Conservation (phyloP, 176 grass and related monocot species). For the sorghum (Sorghum bicolor) region Sorghum_bicolor_NCBIv3 NC_012874.2:20444001-20444500, state of each 20-base stretch:
- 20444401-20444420: slow-evolving; percentile 46
- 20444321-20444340: background rate
- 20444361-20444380: slow-evolving; percentile 70
- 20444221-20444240: slow-evolving; percentile 42
- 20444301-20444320: background rate
- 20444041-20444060: background rate
- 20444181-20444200: slow-evolving; percentile 65
- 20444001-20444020: slow-evolving; percentile 2
- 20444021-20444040: background rate
- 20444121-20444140: background rate
- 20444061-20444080: slow-evolving; percentile 9
- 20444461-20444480: slow-evolving; percentile 82
- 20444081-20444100: background rate
- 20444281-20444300: too few relatives aligned
- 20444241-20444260: slow-evolving; percentile 50
- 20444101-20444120: background rate
- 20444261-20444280: background rate
- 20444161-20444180: slow-evolving; percentile 22
- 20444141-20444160: background rate
- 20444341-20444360: slow-evolving; percentile 2
- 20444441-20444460: slow-evolving; percentile 53
- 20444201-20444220: slow-evolving; percentile 72
- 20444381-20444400: slow-evolving; percentile 54
- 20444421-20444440: slow-evolving; percentile 42
- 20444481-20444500: slow-evolving; percentile 52